Base-by-base conservation (phyloP, 2,329 filamentous ascomycete genomes). In the Monosporascus sp. region DNA sequence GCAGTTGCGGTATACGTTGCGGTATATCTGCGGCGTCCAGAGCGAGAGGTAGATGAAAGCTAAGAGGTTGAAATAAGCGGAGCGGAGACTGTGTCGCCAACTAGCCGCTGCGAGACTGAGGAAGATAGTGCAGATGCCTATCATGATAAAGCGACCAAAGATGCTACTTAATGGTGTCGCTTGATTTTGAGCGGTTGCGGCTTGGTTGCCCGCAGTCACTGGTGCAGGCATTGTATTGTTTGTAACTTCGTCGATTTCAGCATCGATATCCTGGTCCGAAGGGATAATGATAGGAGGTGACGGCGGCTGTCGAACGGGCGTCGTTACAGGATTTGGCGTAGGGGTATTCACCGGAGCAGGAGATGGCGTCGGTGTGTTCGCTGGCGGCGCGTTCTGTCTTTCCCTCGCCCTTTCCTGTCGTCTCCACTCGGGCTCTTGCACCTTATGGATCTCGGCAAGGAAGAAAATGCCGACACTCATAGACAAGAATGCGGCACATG, bases 21-120 rank as follows among this genome's bases (percentile, higher is more conserved):
- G 89, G 65, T 88, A 83, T 60, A 97, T 96, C 68, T 99, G 94
- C 0, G 94, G 93, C 1, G 85, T 67, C 93, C 93, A 97, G 66
- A 97, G 86, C 20, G 92, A 96, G 45, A 97, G 81, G 67, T 97
- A 97, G 50, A 81, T 59, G 62, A 93, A 83, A 2, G 82, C 79
- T 22, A 96, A 73, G 3, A 78, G 58, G 65, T 92, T 82, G 62
- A 82, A 74, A 66, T 85, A 86, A 49, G 74, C 65, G 24, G 77
- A 72, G 37, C 84, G 81, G 43, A 80, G 65, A 7, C 70, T 67
- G 1, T 79, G 74, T 49, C 82, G 79, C 83, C 84, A 87, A 2
- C 82, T 80, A 18, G 76, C 74, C 6, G 84, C 83, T 14, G 81
- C 80, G 37, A 85, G 73, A 46, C 78, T 77, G 24, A 87, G 65